Conservation (phyloP, 2,329 filamentous ascomycete genomes). For the Talaromyces sp. region DNA sequence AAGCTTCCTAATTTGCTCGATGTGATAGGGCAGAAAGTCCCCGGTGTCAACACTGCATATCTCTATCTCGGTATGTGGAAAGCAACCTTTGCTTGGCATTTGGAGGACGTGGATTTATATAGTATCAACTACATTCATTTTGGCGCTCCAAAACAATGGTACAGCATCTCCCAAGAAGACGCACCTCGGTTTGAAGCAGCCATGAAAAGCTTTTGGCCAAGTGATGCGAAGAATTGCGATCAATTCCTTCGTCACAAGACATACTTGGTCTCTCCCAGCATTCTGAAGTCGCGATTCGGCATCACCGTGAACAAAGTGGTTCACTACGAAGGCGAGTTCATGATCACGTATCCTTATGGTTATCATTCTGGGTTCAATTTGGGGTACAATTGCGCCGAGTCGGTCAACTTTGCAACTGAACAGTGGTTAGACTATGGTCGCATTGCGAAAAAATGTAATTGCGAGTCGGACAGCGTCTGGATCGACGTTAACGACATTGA, state of each 20-base stretch:
- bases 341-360: conserved; percentile 96
- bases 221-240: conserved; percentile 89
- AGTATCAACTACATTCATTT: conserved; percentile 99
- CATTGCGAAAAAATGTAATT: conserved; percentile 94
- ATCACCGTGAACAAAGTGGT: conserved; percentile 96
- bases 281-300: conserved; percentile 79
- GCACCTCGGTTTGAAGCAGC: conserved; percentile 86
- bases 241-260: conserved; percentile 98
- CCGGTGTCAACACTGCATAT: conserved; percentile 96
- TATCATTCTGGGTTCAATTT: conserved; percentile 98
- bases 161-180: conserved; percentile 95
- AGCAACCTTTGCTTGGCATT: conserved; percentile 96
- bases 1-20: conserved; percentile 91
- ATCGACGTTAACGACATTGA: conserved; percentile 95
- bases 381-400: conserved; percentile 97
- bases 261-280: conserved; percentile 87
- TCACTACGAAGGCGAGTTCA: conserved; percentile 94
- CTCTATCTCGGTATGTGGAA: conserved; percentile 99
- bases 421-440: conserved; percentile 93
- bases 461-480: conserved; percentile 96
- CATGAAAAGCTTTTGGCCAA: conserved; percentile 93
- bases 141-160: conserved; percentile 98
- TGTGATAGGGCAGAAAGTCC: conserved; percentile 89
- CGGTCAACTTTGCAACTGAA: conserved; percentile 95
- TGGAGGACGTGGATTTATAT: conserved; percentile 97